Conservation (phyloP, 805 yeast species). For the Saitoella complicata region DNA sequence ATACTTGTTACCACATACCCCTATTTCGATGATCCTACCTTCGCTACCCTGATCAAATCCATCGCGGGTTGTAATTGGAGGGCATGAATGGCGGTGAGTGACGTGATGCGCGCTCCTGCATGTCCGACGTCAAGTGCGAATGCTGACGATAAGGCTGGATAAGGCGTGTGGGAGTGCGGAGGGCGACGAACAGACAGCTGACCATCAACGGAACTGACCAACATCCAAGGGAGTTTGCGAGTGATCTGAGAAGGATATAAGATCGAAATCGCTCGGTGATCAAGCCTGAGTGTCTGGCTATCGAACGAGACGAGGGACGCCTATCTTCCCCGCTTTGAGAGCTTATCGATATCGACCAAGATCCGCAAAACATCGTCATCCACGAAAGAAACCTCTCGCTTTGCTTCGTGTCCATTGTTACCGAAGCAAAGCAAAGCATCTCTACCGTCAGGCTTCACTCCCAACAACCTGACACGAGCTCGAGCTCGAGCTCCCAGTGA, state of each 20-base stretch:
- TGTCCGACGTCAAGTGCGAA: not conserved
- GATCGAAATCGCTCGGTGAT: no score
- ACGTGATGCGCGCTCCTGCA: not conserved
- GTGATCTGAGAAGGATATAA: no score
- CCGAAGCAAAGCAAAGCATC: not conserved
- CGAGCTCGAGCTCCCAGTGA: not conserved
- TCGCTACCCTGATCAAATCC: constrained; percentile 6
- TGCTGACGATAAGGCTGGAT: not conserved
- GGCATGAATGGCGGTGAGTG: not conserved
- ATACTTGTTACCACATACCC: constrained; percentile 12
- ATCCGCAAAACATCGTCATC: not conserved
- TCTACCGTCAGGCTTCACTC: no score
- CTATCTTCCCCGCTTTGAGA: no score
- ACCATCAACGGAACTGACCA: no score
- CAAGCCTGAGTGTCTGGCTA: no score
- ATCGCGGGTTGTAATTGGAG: not conserved
- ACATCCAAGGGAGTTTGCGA: no score
- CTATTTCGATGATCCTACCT: no score
- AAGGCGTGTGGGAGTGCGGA: no score
- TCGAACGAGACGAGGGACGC: no score
- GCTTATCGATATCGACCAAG: not conserved
- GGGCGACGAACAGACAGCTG: no score
- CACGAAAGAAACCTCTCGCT: not conserved
- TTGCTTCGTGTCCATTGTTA: not conserved
- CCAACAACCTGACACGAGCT: not conserved